These are phyloP conservation scores for Pseudogymnoascus sp. DNA, from an alignment of 2,329 filamentous ascomycete species.

Conservation along the genomic window DNA sequence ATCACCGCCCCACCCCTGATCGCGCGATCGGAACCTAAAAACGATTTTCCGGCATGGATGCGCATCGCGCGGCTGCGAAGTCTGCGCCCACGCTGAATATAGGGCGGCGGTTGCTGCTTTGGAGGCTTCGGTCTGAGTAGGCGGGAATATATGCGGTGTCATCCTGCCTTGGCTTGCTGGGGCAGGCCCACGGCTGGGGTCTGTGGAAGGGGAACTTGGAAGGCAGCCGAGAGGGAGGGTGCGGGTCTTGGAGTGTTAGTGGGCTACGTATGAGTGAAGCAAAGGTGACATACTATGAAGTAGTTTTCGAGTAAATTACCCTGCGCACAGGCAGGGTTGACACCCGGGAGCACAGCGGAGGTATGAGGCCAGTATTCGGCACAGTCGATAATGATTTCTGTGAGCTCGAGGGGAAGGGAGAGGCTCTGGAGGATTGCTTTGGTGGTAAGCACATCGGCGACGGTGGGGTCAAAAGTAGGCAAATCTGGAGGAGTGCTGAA, in stretches of 20 bases:
- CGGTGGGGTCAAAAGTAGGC: slow-evolving; percentile 29
- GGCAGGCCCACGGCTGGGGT: background rate
- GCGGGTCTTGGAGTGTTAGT: slow-evolving; percentile 9
- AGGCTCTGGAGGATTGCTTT: slow-evolving; percentile 41
- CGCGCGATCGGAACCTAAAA: slow-evolving; percentile 49
- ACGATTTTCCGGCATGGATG: slow-evolving; percentile 53
- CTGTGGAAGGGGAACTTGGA: slow-evolving; percentile 17
- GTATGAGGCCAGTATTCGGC: slow-evolving; percentile 57
- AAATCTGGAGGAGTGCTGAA: background rate
- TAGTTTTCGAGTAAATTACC: slow-evolving; percentile 27
- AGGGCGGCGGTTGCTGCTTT: background rate
- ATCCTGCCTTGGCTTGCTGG: background rate
- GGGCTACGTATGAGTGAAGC: slow-evolving; percentile 7
- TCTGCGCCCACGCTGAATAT: slow-evolving; percentile 15
- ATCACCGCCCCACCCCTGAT: slow-evolving; percentile 50
- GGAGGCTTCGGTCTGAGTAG: background rate
- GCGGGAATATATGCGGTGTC: background rate
- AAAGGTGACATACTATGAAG: slow-evolving; percentile 34
- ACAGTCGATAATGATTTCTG: slow-evolving; percentile 49
- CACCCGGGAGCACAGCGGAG: slow-evolving; percentile 15
- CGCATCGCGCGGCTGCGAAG: slow-evolving; percentile 19
- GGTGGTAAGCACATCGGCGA: slow-evolving; percentile 43
- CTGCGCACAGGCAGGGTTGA: background rate
- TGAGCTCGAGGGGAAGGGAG: slow-evolving; percentile 46
- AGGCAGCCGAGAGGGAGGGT: background rate